A percentile compares a stretch with the other conserved stretches of the same genome.
Evolutionary conservation across 805 yeast species (phyloP).

Genomic region (Yamadazyma akitaensis): DNA sequence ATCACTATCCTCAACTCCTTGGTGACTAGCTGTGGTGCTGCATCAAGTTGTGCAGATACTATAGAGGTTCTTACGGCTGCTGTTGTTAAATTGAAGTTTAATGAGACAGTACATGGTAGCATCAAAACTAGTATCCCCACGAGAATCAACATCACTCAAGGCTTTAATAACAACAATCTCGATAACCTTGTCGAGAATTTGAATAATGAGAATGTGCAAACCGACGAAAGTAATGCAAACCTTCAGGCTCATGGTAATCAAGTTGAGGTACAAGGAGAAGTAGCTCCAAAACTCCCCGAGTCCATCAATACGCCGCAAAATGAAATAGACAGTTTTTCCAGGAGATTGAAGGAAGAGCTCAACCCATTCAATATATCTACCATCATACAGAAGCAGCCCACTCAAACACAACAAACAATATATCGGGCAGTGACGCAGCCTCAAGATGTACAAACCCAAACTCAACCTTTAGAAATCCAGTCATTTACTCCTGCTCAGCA

Average conservation of each 20-base stretch:
- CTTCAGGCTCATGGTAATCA: background rate
- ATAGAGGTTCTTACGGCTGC: constrained; percentile 72
- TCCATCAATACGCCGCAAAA: background rate
- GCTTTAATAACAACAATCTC: constrained; percentile 38
- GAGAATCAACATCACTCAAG: constrained; percentile 19
- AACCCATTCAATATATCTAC: constrained; percentile 7
- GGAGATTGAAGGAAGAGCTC: constrained; percentile 5
- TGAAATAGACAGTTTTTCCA: constrained; percentile 3
- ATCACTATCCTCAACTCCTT: constrained; percentile 58
- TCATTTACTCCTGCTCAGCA: background rate
- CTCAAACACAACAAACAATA: background rate
- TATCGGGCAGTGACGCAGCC: background rate
- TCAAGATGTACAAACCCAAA: no score
- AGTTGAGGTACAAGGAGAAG: background rate
- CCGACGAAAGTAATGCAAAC: background rate
- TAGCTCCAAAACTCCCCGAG: background rate
- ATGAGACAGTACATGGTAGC: constrained; percentile 27
- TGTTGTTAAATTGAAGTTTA: constrained; percentile 56
- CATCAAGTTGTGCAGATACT: constrained; percentile 64
- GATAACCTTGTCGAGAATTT: constrained; percentile 34
- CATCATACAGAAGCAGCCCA: background rate
- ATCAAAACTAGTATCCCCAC: constrained; percentile 19
- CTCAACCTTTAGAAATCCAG: background rate
- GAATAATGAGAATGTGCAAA: constrained; percentile 11
- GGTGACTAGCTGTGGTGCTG: constrained; percentile 74